Percentiles rank a stretch among this genome's conserved stretches.
phyloP scores from a whole-genome alignment of 163 green algal genomes.

The Coccomyxa subellipsoidea region DNA sequence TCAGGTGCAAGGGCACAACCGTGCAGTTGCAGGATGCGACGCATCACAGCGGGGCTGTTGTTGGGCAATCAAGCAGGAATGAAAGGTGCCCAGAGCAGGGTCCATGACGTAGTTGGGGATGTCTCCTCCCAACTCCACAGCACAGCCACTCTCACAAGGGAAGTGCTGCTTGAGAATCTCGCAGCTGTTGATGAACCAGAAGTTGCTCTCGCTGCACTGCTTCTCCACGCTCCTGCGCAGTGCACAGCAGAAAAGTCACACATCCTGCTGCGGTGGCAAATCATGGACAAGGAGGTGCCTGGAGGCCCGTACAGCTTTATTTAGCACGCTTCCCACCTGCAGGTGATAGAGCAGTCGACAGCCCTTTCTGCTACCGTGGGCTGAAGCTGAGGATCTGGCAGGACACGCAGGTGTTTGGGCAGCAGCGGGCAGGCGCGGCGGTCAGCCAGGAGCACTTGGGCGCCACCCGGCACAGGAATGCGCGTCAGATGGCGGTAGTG shows the following conservation, averaged over 20 bases:
- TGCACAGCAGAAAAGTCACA: not conserved
- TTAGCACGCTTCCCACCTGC: not conserved
- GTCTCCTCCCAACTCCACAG: conserved; percentile 40
- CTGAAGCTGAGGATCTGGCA: conserved; percentile 15
- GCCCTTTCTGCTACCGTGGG: not conserved
- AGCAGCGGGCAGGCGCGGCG: conserved; percentile 39
- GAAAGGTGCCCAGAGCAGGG: conserved; percentile 15
- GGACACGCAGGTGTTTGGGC: conserved; percentile 22
- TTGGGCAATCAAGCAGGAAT: conserved; percentile 47
- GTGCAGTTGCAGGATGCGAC: conserved; percentile 20
- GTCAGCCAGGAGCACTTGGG: conserved; percentile 42
- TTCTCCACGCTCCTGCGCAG: conserved; percentile 20
- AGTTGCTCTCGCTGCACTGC: conserved; percentile 33
- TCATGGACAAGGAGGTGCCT: not conserved
- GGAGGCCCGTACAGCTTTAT: too few species aligned
- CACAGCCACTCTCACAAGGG: conserved; percentile 42
- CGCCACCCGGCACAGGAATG: conserved; percentile 18
- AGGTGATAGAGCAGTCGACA: conserved; percentile 26
- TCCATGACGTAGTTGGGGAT: conserved; percentile 45
- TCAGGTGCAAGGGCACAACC: conserved; percentile 38
- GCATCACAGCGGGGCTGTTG: conserved; percentile 20
- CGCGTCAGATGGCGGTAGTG: conserved; percentile 20
- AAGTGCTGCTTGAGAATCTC: conserved; percentile 37
- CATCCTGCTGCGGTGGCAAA: not conserved
- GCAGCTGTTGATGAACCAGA: conserved; percentile 55